Evolutionary conservation across 345 rosid species (phyloP), one percentile per base, ranked within the genome.

Genomic region (Gossypium thurberi): DNA sequence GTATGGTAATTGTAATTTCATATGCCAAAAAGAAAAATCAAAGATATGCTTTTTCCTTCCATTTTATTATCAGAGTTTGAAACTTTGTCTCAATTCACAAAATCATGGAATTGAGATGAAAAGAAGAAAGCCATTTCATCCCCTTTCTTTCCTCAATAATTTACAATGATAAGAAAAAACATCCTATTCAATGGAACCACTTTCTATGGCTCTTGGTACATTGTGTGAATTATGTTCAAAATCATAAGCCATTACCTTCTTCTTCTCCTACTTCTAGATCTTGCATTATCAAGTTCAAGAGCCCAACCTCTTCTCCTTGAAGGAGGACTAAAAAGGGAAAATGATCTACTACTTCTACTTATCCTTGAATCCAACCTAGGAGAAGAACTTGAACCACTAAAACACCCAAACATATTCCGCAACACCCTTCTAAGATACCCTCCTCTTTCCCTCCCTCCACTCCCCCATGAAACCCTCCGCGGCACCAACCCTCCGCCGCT

Each of bases 391-490:
- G 52, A 23, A 48, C 83, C 85, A 14, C 85, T 83, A 9, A 90
- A 90, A 81, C 93, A 90, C 44, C 90, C 85, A 12, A 89, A 78
- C 40, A 87, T 64, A 58, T 66, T 82, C 37, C 93, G 70, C 60
- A 82, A 77, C 59, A 76, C 25, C 78, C 87, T 76, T 55, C 87
- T 81, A 21, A 81, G 76, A 48, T 84, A 78, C 21, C 97, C 89
- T 1, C 78, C 81, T 33, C 84, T 88, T 55, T 81, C 92, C 65
- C 91, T 80, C 56, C 86, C 80, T 65, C 91, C 61, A 47, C 81
- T 84, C 17, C 82, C 87, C 97, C 97, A 87, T 0, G 93, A 78
- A 14, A 91, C 88, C 82, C 97, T 85, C 80, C 98, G 86, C 11
- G 93, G 90, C 61, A 33, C 40, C 7, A 84, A 75, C 8, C 89